Conservation (phyloP, 2,329 filamentous ascomycete genomes). For the Plectosphaerella plurivora region DNA sequence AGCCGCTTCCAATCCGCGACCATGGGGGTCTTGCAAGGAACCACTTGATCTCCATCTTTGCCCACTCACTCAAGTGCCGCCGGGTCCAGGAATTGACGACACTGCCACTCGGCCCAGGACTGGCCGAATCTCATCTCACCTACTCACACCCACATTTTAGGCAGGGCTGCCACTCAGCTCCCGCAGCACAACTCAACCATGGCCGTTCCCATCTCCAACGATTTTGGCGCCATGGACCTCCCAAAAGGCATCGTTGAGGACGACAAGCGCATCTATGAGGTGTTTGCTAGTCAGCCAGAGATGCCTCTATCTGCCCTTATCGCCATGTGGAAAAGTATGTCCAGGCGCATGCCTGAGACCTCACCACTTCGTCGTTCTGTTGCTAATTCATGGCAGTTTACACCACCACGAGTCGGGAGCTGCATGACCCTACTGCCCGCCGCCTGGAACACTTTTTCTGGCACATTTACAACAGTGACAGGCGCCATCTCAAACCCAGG, state of each 20-base stretch:
- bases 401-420: constrained; percentile 53
- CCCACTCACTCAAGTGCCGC: not conserved
- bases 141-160: not conserved
- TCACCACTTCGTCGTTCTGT: too few relatives aligned
- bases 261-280: constrained; percentile 12
- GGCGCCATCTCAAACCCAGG: constrained; percentile 45
- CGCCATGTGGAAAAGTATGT: too few relatives aligned
- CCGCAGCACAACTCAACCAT: not conserved
- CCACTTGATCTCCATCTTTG: not conserved
- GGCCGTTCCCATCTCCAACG: not conserved
- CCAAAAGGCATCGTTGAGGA: constrained; percentile 14
- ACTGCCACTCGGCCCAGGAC: not conserved
- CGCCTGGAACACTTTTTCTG: constrained; percentile 64
- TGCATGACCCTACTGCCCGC: constrained; percentile 57
- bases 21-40: not conserved
- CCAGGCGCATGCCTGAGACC: too few relatives aligned
- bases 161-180: too few relatives aligned
- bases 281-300: constrained; percentile 7
- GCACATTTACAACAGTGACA: constrained; percentile 59
- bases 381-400: constrained; percentile 39
- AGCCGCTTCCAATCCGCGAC: not conserved
- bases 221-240: constrained; percentile 9
- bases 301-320: too few relatives aligned
- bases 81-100: not conserved
- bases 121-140: not conserved